Evolutionary conservation across 83 land plant genomes (phyloP).

Genomic region (Picea mariana): DNA sequence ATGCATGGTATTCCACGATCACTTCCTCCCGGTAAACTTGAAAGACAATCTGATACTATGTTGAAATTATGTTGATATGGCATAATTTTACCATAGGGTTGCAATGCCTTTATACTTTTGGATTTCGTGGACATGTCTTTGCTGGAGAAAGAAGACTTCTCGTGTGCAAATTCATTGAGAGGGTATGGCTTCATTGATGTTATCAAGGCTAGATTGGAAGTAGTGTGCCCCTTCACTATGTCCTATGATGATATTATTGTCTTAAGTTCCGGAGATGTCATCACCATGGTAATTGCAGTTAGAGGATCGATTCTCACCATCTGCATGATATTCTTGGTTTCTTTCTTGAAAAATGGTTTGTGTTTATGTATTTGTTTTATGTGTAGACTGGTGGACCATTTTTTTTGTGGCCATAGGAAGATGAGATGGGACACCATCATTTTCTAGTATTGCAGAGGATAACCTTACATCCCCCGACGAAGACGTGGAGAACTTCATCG

Average conservation of each 20-base stretch:
- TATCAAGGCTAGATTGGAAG: neutral
- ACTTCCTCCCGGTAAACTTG: conserved; percentile 22
- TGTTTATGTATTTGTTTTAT: neutral
- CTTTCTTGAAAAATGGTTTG: too few relatives aligned
- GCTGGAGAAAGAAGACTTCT: neutral
- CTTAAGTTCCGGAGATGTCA: conserved; percentile 6
- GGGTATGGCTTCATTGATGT: neutral
- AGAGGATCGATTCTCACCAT: too few relatives aligned
- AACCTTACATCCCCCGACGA: conserved; percentile 25
- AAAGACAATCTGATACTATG: too few relatives aligned
- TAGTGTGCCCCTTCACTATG: neutral
- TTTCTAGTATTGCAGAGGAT: neutral
- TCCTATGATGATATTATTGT: conserved; percentile 4
- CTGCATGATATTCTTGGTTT: too few relatives aligned
- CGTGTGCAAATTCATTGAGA: neutral
- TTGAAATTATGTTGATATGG: too few relatives aligned
- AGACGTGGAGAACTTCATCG: neutral
- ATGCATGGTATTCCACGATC: conserved; percentile 26
- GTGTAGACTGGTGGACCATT: conserved; percentile 33
- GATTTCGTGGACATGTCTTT: neutral
- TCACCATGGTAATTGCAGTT: neutral
- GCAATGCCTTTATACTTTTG: neutral
- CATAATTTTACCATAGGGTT: neutral
- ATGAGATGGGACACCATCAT: conserved; percentile 24
- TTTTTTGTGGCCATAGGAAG: conserved; percentile 32